Evolutionary conservation across 192 early-diverging fungal genomes (phyloP), one percentile per base, ranked within the genome.

Genomic region (Coemansia furcata): DNA sequence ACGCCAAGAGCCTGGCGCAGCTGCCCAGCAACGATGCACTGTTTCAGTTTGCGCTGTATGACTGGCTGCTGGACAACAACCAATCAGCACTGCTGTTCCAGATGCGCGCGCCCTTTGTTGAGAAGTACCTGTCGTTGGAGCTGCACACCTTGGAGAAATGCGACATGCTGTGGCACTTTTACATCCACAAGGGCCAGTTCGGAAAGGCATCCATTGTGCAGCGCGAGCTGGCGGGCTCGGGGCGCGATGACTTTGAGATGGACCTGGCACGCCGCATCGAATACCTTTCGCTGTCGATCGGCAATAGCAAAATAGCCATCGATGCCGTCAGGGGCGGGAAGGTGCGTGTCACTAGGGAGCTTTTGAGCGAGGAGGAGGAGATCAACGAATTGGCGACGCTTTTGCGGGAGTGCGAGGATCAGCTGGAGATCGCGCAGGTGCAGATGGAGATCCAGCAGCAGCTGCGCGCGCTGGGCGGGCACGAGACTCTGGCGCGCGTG

Each of bases 141-240:
- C 83, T 82, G 49, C 82, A 73, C 37, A 85, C 85, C 0, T 36
- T 83, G 30, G 75, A 76, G 36, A 83, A 83, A 49, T 67, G 73
- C 36, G 87, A 91, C 59, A 80, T 89, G 67, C 79, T 93, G 30
- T 91, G 89, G 86, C 75, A 84, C 29, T 90, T 78, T 69, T 92
- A 90, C 62, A 82, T 88, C 47, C 86, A 87, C 57, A 63, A 81
- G 15, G 67, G 75, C 46, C 80, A 84, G 65, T 87, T 84, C 65
- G 76, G 73, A 38, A 80, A 82, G 15, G 91, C 90, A 3, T 88
- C 90, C 3, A 43, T 85, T 46, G 85, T 78, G 66, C 86, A 72
- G 67, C 75, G 67, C 42, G 78, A 71, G 68, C 75, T 78, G 62
- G 86, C 65, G 58, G 76, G 65, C 64, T 55, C 30, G 4, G 32